phyloP scores from a whole-genome alignment of 257 asterid species.

The Nicotiana sylvestris region DNA sequence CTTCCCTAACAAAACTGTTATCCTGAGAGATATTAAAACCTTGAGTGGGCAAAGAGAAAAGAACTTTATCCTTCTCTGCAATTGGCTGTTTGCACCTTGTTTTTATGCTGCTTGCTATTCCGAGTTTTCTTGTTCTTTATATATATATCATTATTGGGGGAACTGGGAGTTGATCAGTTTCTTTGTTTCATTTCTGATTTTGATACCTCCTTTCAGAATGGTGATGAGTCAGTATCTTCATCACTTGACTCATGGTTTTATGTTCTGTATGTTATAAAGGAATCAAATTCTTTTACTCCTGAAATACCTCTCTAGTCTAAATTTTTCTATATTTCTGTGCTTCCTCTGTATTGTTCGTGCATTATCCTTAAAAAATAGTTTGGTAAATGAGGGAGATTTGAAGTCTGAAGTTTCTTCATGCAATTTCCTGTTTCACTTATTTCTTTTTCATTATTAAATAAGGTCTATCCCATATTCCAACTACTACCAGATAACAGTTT shows the following conservation, averaged over 20 bases:
- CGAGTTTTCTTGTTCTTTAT: neutral
- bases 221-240: neutral
- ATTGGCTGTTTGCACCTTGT: neutral
- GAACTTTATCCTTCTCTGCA: neutral
- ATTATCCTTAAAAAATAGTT: neutral
- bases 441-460: neutral
- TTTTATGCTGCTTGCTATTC: neutral
- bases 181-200: neutral
- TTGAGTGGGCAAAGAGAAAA: neutral
- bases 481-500: neutral
- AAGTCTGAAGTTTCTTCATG: neutral
- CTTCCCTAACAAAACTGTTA: neutral
- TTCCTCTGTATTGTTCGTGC: neutral
- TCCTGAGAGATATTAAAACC: neutral
- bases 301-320: neutral
- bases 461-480: neutral
- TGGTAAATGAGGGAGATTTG: neutral
- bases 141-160: neutral
- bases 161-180: neutral
- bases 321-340: neutral
- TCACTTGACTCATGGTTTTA: slow-evolving; percentile 3
- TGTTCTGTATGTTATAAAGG: neutral
- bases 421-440: neutral
- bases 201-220: neutral
- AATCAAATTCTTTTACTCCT: neutral